These are phyloP conservation scores for Fusarium austroafricanum DNA, from an alignment of 2,329 filamentous ascomycete species.

Conservation along the genomic window DNA sequence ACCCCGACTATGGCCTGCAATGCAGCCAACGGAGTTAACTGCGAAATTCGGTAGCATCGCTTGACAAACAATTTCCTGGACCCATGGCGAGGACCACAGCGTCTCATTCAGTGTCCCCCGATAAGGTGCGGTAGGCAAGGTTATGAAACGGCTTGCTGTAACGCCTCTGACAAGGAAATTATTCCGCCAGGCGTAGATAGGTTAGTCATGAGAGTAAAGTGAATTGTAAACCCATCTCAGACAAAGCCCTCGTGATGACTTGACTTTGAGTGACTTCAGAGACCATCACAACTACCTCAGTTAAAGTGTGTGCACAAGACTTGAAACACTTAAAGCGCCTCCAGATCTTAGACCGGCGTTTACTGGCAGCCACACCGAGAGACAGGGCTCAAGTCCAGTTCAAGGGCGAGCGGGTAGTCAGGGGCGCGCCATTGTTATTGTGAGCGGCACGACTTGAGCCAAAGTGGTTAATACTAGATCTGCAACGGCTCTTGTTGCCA, in stretches of 20 bases:
- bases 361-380: slow-evolving; percentile 10
- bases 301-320: slow-evolving; percentile 20
- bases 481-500: slow-evolving; percentile 9
- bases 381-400: slow-evolving; percentile 1
- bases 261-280: slow-evolving; percentile 7
- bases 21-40: slow-evolving; percentile 5
- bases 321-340: slow-evolving; percentile 5
- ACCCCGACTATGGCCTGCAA: slow-evolving; percentile 8
- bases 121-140: slow-evolving; percentile 27
- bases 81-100: slow-evolving; percentile 27
- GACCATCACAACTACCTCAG: slow-evolving; percentile 7
- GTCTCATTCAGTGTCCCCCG: slow-evolving; percentile 34
- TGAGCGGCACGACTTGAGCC: slow-evolving; percentile 24
- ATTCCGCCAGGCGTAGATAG: slow-evolving; percentile 24
- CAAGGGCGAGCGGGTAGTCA: slow-evolving; percentile 4
- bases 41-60: slow-evolving; percentile 27
- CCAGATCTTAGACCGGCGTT: slow-evolving; percentile 8
- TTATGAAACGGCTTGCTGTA: slow-evolving; percentile 41
- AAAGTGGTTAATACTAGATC: neutral
- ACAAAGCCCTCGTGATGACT: neutral
- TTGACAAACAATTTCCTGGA: slow-evolving; percentile 41
- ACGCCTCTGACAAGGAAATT: slow-evolving; percentile 28
- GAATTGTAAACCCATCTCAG: neutral
- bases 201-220: neutral
- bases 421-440: slow-evolving; percentile 28